A percentile compares a stretch with the other conserved stretches of the same genome.
Evolutionary conservation across 805 yeast genomes (phyloP).

Genomic region (Zygosaccharomyces lentus): DNA sequence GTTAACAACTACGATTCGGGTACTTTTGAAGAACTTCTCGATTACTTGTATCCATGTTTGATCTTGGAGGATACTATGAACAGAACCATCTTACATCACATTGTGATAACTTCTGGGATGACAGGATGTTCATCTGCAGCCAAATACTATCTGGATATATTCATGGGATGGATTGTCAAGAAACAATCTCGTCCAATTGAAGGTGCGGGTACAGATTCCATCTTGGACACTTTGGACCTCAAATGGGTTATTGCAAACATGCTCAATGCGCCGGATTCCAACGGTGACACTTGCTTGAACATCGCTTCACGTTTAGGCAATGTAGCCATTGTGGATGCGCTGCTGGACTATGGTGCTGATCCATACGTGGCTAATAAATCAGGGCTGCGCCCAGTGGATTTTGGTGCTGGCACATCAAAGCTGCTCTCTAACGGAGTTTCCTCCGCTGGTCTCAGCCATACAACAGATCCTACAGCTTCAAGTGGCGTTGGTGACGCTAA

Average conservation of each 20-base stretch:
- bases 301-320: conserved; percentile 88
- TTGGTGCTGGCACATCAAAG: conserved; percentile 48
- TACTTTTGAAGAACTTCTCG: conserved; percentile 66
- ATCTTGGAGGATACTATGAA: conserved; percentile 61
- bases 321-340: conserved; percentile 69
- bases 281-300: conserved; percentile 93
- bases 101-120: conserved; percentile 74
- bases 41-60: conserved; percentile 70
- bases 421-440: conserved; percentile 14
- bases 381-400: conserved; percentile 82
- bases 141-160: conserved; percentile 64
- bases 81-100: conserved; percentile 82
- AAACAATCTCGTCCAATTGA: conserved; percentile 23
- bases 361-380: conserved; percentile 73
- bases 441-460: conserved; percentile 5
- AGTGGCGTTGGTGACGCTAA: conserved; percentile 10
- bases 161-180: conserved; percentile 73
- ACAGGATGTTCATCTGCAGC: conserved; percentile 69
- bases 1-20: conserved; percentile 77
- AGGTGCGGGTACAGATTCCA: conserved; percentile 37
- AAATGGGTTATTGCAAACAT: conserved; percentile 61
- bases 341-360: conserved; percentile 86
- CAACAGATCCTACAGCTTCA: conserved; percentile 3
- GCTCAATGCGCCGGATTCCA: conserved; percentile 83
- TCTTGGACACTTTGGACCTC: conserved; percentile 45